Conservation (phyloP, 164 flowering plant species). For the Sedum album region DNA sequence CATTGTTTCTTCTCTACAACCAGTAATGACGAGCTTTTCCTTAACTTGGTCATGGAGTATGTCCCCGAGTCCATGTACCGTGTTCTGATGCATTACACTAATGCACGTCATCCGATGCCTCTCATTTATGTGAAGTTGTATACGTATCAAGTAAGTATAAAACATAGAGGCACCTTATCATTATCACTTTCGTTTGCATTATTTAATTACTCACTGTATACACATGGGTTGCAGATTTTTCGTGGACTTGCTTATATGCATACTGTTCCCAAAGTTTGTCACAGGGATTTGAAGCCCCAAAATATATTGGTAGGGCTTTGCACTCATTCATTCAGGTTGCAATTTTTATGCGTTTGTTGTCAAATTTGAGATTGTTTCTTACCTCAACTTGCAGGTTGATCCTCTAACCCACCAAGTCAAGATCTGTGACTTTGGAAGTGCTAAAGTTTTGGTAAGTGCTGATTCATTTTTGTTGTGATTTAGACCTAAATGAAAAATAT, state of each 20-base stretch:
- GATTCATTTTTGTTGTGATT: background rate
- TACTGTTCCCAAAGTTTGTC: slow-evolving; percentile 7
- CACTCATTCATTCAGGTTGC: background rate
- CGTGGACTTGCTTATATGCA: slow-evolving; percentile 8
- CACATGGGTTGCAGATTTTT: background rate
- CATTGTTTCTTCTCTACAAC: slow-evolving; percentile 14
- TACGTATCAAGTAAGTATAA: slow-evolving; percentile 7
- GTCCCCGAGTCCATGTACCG: slow-evolving; percentile 9
- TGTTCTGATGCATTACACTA: slow-evolving; percentile 4
- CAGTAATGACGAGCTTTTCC: slow-evolving; percentile 12
- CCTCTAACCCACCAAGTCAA: slow-evolving; percentile 6
- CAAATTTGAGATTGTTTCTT: background rate
- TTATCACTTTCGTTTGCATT: too few species aligned
- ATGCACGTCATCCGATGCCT: slow-evolving; percentile 12
- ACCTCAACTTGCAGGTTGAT: slow-evolving; percentile 3
- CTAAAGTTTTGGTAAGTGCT: slow-evolving; percentile 8
- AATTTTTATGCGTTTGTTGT: background rate
- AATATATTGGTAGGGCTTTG: background rate
- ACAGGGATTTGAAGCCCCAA: slow-evolving; percentile 8
- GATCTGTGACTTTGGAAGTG: slow-evolving; percentile 9
- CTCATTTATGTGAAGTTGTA: slow-evolving; percentile 11
- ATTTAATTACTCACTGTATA: too few species aligned
- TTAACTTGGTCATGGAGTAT: slow-evolving; percentile 13
- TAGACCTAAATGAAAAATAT: too few species aligned
- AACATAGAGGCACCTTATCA: background rate